These are phyloP conservation scores for Carex scoparia DNA, from an alignment of 176 grass and related monocot species.

Conservation along the genomic window DNA sequence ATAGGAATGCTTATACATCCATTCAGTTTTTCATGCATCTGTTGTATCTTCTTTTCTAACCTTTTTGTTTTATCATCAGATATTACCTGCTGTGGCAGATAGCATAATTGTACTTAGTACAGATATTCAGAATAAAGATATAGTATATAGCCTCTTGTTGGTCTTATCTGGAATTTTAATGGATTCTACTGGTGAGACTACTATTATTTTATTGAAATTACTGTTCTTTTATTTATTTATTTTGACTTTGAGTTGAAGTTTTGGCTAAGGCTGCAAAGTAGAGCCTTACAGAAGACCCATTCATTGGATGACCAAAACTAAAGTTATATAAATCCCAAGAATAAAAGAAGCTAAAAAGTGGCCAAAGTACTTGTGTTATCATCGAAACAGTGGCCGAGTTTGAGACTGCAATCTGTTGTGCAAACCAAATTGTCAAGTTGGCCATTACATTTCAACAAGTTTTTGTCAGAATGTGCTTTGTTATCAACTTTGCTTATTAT, in stretches of 20 bases:
- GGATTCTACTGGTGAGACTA: constrained; percentile 73
- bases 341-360: not conserved
- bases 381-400: not conserved
- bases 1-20: constrained; percentile 7
- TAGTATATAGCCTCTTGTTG: constrained; percentile 70
- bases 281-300: not conserved
- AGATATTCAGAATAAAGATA: constrained; percentile 60
- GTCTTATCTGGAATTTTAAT: constrained; percentile 88
- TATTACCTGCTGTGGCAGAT: constrained; percentile 59
- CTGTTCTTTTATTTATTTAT: constrained; percentile 12
- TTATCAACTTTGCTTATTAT: not conserved
- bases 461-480: not conserved
- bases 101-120: constrained; percentile 51
- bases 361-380: not conserved
- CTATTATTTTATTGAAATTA: constrained; percentile 22
- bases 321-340: not conserved
- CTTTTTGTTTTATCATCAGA: constrained; percentile 38
- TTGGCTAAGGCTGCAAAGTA: not conserved
- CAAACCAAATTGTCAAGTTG: not conserved
- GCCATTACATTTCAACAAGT: not conserved
- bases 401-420: not conserved
- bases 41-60: constrained; percentile 21
- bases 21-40: not conserved
- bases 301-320: not conserved
- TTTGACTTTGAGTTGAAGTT: constrained; percentile 22